Conservation (phyloP, 2,329 filamentous ascomycete genomes). For the Botrytis squamosa region DNA sequence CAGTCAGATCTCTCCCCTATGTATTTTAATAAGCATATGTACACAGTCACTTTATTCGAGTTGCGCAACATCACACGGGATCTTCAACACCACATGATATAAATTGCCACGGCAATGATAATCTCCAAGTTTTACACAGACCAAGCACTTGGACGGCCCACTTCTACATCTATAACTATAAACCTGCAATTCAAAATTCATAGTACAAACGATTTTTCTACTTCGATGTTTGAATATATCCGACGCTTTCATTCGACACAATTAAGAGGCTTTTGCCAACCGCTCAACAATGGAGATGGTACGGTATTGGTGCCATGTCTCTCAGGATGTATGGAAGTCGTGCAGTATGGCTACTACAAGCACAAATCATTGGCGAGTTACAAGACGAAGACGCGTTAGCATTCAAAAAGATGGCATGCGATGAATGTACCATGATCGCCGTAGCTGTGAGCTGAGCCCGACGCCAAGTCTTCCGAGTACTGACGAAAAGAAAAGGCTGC, state of each 20-base stretch:
- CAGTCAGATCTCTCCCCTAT: neutral
- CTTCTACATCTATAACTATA: too few relatives aligned
- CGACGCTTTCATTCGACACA: neutral
- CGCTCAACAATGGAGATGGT: neutral
- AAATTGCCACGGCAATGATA: neutral
- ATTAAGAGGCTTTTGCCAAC: too few relatives aligned
- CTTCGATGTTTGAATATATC: too few relatives aligned
- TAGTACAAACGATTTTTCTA: rapidly evolving
- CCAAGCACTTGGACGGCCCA: neutral
- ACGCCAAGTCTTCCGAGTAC: neutral
- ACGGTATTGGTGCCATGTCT: neutral
- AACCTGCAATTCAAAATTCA: neutral
- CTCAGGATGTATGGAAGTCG: neutral
- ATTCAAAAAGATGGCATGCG: constrained; percentile 7
- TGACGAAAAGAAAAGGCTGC: constrained; percentile 1
- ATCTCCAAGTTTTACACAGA: neutral
- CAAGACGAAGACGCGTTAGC: neutral
- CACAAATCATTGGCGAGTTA: neutral
- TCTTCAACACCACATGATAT: neutral
- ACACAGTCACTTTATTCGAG: neutral
- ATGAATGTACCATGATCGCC: constrained; percentile 10
- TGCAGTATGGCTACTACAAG: neutral
- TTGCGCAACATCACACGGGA: neutral
- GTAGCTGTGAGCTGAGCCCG: neutral
- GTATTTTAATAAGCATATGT: too few relatives aligned